These are phyloP conservation scores for Tetrahymena malaccensis DNA, from an alignment of 73 alveolate species.

Conservation along the genomic window DNA sequence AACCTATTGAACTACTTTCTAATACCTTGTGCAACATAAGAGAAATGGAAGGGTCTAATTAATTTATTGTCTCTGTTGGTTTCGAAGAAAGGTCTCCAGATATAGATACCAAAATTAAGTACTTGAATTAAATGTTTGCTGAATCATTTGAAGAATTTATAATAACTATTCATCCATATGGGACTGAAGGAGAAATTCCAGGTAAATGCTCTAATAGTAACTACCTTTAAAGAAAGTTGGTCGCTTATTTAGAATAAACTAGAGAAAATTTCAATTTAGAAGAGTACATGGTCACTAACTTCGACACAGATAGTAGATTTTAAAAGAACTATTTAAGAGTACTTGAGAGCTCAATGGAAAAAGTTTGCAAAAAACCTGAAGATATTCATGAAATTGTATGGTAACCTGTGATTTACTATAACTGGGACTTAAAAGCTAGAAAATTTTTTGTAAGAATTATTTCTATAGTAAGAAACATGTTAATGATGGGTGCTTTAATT, in stretches of 20 bases:
- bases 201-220: constrained; percentile 45
- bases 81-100: constrained; percentile 47
- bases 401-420: constrained; percentile 37
- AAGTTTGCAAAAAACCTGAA: background rate
- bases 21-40: background rate
- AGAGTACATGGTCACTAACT: constrained; percentile 26
- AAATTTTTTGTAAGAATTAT: constrained; percentile 39
- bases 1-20: constrained; percentile 24
- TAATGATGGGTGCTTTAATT: constrained; percentile 43
- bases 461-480: constrained; percentile 36
- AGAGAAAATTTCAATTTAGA: background rate
- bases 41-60: constrained; percentile 3
- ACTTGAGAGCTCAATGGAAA: background rate
- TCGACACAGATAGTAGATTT: constrained; percentile 41
- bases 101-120: background rate
- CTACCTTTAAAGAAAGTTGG: constrained; percentile 3
- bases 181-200: constrained; percentile 40
- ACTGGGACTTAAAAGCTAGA: constrained; percentile 28
- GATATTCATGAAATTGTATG: constrained; percentile 21
- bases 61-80: constrained; percentile 26
- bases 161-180: constrained; percentile 37
- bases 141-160: constrained; percentile 1
- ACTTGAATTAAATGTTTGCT: background rate
- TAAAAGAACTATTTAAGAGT: constrained; percentile 1
- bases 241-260: background rate